These are phyloP conservation scores for Furcasterigmium furcatum DNA, from an alignment of 2,329 filamentous ascomycete species.

Conservation along the genomic window DNA sequence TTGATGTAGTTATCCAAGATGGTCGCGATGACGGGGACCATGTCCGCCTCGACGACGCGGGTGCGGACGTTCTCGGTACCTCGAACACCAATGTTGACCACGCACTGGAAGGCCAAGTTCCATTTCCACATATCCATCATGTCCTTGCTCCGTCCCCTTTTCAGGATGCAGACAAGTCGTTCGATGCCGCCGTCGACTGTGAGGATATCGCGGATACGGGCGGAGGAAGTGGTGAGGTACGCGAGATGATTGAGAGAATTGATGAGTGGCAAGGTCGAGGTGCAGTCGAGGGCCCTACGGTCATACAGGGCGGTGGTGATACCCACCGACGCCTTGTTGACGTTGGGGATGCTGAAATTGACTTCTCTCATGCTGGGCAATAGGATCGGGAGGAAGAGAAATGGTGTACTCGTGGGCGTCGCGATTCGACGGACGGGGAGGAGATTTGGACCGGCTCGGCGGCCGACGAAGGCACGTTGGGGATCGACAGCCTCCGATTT, in stretches of 20 bases:
- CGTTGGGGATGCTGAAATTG: constrained; percentile 98
- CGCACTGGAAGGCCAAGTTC: constrained; percentile 98
- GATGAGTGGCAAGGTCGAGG: constrained; percentile 93
- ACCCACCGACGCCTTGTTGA: constrained; percentile 98
- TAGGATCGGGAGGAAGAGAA: background rate
- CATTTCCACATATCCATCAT: constrained; percentile 99
- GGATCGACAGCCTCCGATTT: too few species aligned
- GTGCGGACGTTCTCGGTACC: constrained; percentile 93
- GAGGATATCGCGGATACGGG: constrained; percentile 94
- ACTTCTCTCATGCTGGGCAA: constrained; percentile 87
- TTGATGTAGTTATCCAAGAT: constrained; percentile 98
- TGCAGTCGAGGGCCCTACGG: constrained; percentile 94
- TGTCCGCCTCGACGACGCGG: constrained; percentile 94
- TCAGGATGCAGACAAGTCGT: constrained; percentile 92
- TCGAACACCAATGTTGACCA: constrained; percentile 96
- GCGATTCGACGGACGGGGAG: background rate
- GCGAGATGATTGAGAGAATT: constrained; percentile 99
- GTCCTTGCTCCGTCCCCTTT: constrained; percentile 93
- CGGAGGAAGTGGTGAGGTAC: constrained; percentile 96
- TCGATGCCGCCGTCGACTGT: constrained; percentile 99
- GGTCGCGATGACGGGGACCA: constrained; percentile 97
- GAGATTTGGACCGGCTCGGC: background rate
- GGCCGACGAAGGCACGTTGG: background rate
- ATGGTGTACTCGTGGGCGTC: background rate
- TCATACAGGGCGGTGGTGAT: constrained; percentile 99